Evolutionary conservation across 495 filamentous ascomycete species (phyloP), one percentile per base, ranked within the genome.

Genomic region (Lasiosphaeria miniovina): DNA sequence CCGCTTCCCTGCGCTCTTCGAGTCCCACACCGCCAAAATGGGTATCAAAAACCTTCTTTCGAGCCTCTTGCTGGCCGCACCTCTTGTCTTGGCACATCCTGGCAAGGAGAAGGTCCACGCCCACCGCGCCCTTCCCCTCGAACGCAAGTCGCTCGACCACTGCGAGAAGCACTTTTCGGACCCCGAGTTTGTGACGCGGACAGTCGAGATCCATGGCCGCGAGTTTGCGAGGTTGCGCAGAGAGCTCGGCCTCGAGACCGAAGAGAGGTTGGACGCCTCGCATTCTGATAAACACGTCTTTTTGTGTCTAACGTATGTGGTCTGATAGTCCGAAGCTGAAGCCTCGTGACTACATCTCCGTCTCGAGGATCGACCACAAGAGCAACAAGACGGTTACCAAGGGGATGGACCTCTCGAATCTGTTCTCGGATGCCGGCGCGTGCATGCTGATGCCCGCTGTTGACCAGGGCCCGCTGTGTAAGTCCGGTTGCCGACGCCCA

Each of bases 391-490:
- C 76, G 15, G 77, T 76, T 0, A 68, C 82, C 36, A 76, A 75
- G 54, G 68, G 63, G 12, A 82, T 78, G 49, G 79, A 83, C 55
- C 70, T 78, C 0, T 62, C 64, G 9, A 68, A 78, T 6, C 71
- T 86, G 8, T 86, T 86, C 63, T 66, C 75, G 33, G 80, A 81
- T 36, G 74, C 77, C 54, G 77, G 77, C 5, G 79, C 80, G n/a
- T 85, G 81, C 62, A 78, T 85, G 40, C 73, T 85, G 35, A 81
- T 74, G 56, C 80, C 80, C 3, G 77, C 80, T 61, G 81, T 82
- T 33, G 84, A 82, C 48, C 75, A 84, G 67, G 83, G 83, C 14
- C 81, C 82, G 48, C 77, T 84, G 59, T 84, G 80, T 81, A 61
- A 55, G 77, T 35, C 12, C 32, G 24, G 24, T 24, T 24, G 24